Conservation (phyloP, 1,139 yeast species). For the Geotrichum phurueaensis region DNA sequence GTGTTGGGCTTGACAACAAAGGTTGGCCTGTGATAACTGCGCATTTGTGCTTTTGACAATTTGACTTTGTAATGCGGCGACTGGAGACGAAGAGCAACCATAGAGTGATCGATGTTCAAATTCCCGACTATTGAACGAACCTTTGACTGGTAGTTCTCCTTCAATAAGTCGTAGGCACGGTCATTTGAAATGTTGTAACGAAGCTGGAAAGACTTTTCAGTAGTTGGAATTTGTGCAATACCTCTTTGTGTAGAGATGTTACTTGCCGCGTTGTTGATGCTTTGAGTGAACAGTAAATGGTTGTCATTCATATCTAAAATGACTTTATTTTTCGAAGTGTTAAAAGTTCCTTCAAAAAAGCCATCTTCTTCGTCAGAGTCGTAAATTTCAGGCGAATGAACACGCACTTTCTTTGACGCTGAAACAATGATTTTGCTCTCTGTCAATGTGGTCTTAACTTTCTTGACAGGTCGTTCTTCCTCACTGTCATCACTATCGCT, state of each 20-base stretch:
- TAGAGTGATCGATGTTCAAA: constrained; percentile 82
- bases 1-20: constrained; percentile 77
- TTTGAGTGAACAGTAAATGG: constrained; percentile 52
- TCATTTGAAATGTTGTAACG: constrained; percentile 86
- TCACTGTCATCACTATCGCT: constrained; percentile 21
- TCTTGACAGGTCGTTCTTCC: constrained; percentile 16
- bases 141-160: constrained; percentile 82
- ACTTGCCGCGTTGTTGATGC: neutral
- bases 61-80: constrained; percentile 86
- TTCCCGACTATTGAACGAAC: constrained; percentile 92
- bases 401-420: constrained; percentile 2
- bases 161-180: constrained; percentile 71
- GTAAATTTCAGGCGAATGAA: constrained; percentile 26
- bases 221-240: constrained; percentile 40
- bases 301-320: constrained; percentile 86
- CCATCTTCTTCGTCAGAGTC: constrained; percentile 64
- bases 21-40: constrained; percentile 75
- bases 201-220: constrained; percentile 44
- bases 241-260: constrained; percentile 35
- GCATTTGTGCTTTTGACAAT: constrained; percentile 59
- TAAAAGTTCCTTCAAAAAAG: constrained; percentile 67
- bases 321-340: constrained; percentile 38
- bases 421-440: neutral
- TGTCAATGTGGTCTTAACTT: neutral
- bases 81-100: constrained; percentile 81